Percentiles rank a stretch among this genome's conserved stretches.
phyloP scores from a whole-genome alignment of 768 basidiomycete genomes.

The Scleroderma bovista region DNA sequence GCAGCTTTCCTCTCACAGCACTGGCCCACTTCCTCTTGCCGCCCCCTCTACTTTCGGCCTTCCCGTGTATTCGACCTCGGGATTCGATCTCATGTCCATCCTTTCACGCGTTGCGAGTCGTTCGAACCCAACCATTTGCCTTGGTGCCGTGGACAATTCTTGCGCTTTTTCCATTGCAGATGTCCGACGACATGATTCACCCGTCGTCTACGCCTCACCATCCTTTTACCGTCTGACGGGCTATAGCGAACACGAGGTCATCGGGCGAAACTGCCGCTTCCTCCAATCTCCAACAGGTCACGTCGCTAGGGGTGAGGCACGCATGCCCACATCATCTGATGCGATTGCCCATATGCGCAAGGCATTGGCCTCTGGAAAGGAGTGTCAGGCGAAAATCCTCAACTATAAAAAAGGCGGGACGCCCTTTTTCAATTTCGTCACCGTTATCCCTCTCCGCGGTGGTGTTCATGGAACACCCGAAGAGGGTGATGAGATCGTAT shows the following conservation, averaged over 20 bases:
- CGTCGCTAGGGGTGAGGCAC: slow-evolving; percentile 45
- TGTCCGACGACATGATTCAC: slow-evolving; percentile 69
- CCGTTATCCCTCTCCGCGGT: slow-evolving; percentile 80
- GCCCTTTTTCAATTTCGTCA: slow-evolving; percentile 89
- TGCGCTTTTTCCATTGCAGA: slow-evolving; percentile 93
- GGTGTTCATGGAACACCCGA: slow-evolving; percentile 42
- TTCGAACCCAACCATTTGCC: slow-evolving; percentile 63
- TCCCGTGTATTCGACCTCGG: slow-evolving; percentile 83
- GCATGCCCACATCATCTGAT: slow-evolving; percentile 58
- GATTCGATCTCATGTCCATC: slow-evolving; percentile 85
- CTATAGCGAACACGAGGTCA: slow-evolving; percentile 66
- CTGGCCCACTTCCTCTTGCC: slow-evolving; percentile 7
- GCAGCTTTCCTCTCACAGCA: background rate
- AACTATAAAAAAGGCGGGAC: slow-evolving; percentile 85
- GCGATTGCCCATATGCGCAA: slow-evolving; percentile 66
- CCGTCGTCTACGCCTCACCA: slow-evolving; percentile 89
- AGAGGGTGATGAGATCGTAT: slow-evolving; percentile 68
- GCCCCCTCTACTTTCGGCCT: slow-evolving; percentile 32
- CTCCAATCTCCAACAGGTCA: slow-evolving; percentile 71
- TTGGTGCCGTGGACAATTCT: slow-evolving; percentile 90
- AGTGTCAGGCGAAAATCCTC: slow-evolving; percentile 81
- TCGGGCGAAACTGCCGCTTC: slow-evolving; percentile 90
- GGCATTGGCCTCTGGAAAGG: slow-evolving; percentile 65
- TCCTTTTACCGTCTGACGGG: slow-evolving; percentile 76
- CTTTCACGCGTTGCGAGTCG: slow-evolving; percentile 73